Conservation (phyloP, 805 yeast species). For the Starmerella vaccinii region DNA sequence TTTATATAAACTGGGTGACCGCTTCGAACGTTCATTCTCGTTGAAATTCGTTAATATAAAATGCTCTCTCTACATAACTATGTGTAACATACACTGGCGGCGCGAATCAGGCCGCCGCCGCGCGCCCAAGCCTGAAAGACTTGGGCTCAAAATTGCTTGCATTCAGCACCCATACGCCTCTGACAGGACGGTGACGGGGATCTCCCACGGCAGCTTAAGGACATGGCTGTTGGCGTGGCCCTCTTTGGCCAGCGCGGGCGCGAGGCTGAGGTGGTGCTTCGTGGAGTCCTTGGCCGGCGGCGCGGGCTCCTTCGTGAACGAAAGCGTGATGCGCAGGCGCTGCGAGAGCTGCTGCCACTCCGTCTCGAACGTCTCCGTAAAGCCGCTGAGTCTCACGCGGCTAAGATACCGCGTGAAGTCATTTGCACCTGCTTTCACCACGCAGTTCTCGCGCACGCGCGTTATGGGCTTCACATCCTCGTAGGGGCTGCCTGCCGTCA, state of each 20-base stretch:
- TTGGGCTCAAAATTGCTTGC: too few relatives aligned
- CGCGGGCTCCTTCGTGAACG: not conserved
- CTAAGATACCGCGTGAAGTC: not conserved
- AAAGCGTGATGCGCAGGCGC: conserved; percentile 2
- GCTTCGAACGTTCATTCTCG: too few relatives aligned
- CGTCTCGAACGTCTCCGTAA: conserved; percentile 12
- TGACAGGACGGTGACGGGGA: conserved; percentile 9
- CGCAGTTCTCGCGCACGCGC: too few relatives aligned
- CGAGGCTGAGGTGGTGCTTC: too few relatives aligned
- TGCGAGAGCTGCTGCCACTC: conserved; percentile 17
- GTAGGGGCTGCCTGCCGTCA: conserved; percentile 7
- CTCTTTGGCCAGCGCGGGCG: too few relatives aligned
- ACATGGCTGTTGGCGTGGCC: too few relatives aligned
- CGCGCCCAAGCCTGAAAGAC: too few relatives aligned
- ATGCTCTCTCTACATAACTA: too few relatives aligned
- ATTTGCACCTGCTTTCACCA: conserved; percentile 2
- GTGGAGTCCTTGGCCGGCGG: not conserved
- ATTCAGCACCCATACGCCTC: conserved; percentile 10
- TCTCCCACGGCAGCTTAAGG: conserved; percentile 6
- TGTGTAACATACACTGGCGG: too few relatives aligned
- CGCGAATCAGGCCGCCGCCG: too few relatives aligned
- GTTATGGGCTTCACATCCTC: not conserved
- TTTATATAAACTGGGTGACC: too few relatives aligned
- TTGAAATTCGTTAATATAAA: too few relatives aligned
- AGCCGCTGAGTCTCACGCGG: not conserved